A percentile compares a stretch with the other conserved stretches of the same genome.
phyloP scores from a whole-genome alignment of 768 basidiomycete genomes.

The Trametes sanguinea region DNA sequence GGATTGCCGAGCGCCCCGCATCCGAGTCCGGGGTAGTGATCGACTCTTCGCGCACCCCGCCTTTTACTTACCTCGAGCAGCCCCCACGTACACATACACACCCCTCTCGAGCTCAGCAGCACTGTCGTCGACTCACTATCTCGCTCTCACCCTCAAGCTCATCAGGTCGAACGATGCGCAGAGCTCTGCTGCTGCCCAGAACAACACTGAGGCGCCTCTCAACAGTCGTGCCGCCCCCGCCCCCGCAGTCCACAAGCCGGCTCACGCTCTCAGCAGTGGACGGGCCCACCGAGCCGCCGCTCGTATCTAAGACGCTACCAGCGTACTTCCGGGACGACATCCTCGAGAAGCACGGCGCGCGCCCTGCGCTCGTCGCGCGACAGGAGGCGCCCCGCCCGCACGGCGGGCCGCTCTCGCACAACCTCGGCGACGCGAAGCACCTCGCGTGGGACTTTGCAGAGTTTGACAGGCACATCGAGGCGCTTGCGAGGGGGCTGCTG shows the following conservation, averaged over 20 bases:
- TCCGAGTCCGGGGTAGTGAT: background rate
- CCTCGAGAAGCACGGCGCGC: conserved; percentile 46
- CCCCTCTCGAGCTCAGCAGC: background rate
- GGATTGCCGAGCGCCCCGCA: conserved; percentile 15
- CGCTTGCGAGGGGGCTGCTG: conserved; percentile 70
- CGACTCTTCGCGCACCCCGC: background rate
- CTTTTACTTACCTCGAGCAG: background rate
- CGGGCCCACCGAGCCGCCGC: conserved; percentile 57
- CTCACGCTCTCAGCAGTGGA: conserved; percentile 48
- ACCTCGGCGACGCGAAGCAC: conserved; percentile 49
- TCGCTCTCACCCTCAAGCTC: too few species aligned
- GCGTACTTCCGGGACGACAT: conserved; percentile 63
- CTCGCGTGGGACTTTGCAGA: conserved; percentile 77
- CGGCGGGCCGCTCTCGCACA: conserved; percentile 59
- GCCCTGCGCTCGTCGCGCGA: conserved; percentile 67
- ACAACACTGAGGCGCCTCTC: conserved; percentile 8
- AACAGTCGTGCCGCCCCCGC: background rate
- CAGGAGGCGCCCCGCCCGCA: conserved; percentile 59
- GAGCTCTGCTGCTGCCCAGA: background rate
- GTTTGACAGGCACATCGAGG: conserved; percentile 64
- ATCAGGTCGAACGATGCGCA: conserved; percentile 3
- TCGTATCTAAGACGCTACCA: conserved; percentile 57
- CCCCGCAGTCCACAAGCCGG: background rate
- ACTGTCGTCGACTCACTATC: too few species aligned
- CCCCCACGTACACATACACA: background rate